phyloP scores from a whole-genome alignment of 768 basidiomycete species.

The Trametes punicea region DNA sequence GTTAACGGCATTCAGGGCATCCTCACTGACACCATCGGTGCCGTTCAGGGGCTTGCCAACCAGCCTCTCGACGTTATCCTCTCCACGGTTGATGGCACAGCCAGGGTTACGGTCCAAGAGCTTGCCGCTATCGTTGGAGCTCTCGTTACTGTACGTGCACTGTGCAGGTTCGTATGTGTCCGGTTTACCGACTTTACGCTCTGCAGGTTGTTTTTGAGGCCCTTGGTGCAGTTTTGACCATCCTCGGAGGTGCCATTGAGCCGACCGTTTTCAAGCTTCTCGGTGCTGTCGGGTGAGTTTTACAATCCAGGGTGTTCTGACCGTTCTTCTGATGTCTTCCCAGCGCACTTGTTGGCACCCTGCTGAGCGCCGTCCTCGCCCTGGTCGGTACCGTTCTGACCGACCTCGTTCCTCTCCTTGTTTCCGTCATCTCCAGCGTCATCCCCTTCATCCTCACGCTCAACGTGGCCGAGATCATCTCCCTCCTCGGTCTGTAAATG shows the following conservation, averaged over 20 bases:
- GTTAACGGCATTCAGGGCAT: slow-evolving; percentile 25
- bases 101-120: slow-evolving; percentile 25
- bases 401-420: slow-evolving; percentile 25
- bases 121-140: slow-evolving; percentile 27
- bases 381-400: slow-evolving; percentile 23
- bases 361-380: slow-evolving; percentile 25
- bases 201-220: slow-evolving; percentile 30
- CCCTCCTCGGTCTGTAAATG: slow-evolving; percentile 26
- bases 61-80: slow-evolving; percentile 26
- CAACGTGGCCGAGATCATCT: slow-evolving; percentile 21
- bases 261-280: slow-evolving; percentile 24
- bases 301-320: background rate
- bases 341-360: slow-evolving; percentile 24
- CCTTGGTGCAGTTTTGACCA: slow-evolving; percentile 24
- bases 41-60: slow-evolving; percentile 29
- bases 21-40: slow-evolving; percentile 23
- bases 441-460: slow-evolving; percentile 25
- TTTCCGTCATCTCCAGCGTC: slow-evolving; percentile 22
- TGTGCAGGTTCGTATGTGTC: too few relatives aligned
- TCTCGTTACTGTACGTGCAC: slow-evolving; percentile 24
- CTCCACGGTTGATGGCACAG: slow-evolving; percentile 23
- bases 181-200: background rate
- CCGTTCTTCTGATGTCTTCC: background rate
- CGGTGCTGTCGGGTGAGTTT: slow-evolving; percentile 25
- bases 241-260: slow-evolving; percentile 15